Evolutionary conservation across 805 yeast genomes (phyloP).

Genomic region (Saccharomycopsis sp.): DNA sequence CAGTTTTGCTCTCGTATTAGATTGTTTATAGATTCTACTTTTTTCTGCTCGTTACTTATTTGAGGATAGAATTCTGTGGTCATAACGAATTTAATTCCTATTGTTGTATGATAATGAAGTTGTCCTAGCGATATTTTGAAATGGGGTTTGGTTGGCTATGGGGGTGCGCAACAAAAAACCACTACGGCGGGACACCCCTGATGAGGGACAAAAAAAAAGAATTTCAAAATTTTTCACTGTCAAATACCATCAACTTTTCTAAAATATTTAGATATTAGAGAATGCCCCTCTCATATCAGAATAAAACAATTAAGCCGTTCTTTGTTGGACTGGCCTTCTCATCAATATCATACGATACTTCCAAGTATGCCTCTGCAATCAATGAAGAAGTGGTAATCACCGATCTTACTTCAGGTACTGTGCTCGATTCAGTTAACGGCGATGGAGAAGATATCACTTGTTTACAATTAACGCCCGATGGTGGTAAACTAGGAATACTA

Average conservation of each 20-base stretch:
- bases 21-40: slow-evolving; percentile 4
- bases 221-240: slow-evolving; percentile 1
- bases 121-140: neutral
- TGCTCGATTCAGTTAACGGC: slow-evolving; percentile 61
- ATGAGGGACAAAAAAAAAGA: neutral
- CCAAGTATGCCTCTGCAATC: slow-evolving; percentile 69
- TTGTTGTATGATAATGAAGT: neutral
- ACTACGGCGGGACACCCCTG: neutral
- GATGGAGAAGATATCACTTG: slow-evolving; percentile 77
- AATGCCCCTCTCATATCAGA: slow-evolving; percentile 10
- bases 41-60: neutral
- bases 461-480: slow-evolving; percentile 71
- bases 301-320: slow-evolving; percentile 61
- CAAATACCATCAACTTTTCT: neutral
- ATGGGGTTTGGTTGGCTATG: no score
- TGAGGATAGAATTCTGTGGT: slow-evolving; percentile 12
- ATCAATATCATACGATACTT: slow-evolving; percentile 54
- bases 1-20: slow-evolving; percentile 18
- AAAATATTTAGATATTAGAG: neutral
- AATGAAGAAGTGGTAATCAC: slow-evolving; percentile 72
- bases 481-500: slow-evolving; percentile 56
- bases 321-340: slow-evolving; percentile 82
- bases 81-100: neutral
- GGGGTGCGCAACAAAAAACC: no score
- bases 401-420: slow-evolving; percentile 49